These are phyloP conservation scores for Sugiyamaella sp. DNA, from an alignment of 1,139 yeast species.

Conservation along the genomic window DNA sequence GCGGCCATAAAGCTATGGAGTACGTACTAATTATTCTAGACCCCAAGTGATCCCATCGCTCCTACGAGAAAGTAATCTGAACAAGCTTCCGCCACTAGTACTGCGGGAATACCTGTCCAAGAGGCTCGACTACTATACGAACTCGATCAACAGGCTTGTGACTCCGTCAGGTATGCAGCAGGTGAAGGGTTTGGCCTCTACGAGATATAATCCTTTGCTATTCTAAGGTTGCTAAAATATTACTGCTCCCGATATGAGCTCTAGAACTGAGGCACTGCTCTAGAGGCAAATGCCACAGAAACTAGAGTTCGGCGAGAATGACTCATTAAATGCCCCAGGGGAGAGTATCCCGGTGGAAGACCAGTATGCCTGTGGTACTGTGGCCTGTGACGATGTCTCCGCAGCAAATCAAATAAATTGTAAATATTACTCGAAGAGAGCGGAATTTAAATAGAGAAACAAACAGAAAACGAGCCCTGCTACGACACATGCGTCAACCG, in stretches of 20 bases:
- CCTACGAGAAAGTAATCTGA: conserved; percentile 80
- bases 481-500: conserved; percentile 6
- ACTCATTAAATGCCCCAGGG: too few species aligned
- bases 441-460: conserved; percentile 17
- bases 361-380: too few species aligned
- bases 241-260: too few species aligned
- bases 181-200: conserved; percentile 8
- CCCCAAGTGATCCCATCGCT: conserved; percentile 73
- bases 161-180: conserved; percentile 12
- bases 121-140: conserved; percentile 65
- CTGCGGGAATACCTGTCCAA: conserved; percentile 71
- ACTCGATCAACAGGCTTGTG: conserved; percentile 53
- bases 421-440: conserved; percentile 16
- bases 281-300: too few species aligned
- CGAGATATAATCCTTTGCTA: conserved; percentile 20
- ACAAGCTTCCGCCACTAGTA: conserved; percentile 64
- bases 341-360: too few species aligned
- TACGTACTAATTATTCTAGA: conserved; percentile 27
- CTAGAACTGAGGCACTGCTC: too few species aligned
- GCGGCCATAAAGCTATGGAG: background rate
- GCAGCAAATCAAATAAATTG: too few species aligned
- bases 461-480: conserved; percentile 3
- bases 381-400: too few species aligned
- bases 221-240: conserved; percentile 5
- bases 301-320: too few species aligned